Evolutionary conservation across 2,329 filamentous ascomycete species (phyloP).

Genomic region (Dothideomycetes sp.): DNA sequence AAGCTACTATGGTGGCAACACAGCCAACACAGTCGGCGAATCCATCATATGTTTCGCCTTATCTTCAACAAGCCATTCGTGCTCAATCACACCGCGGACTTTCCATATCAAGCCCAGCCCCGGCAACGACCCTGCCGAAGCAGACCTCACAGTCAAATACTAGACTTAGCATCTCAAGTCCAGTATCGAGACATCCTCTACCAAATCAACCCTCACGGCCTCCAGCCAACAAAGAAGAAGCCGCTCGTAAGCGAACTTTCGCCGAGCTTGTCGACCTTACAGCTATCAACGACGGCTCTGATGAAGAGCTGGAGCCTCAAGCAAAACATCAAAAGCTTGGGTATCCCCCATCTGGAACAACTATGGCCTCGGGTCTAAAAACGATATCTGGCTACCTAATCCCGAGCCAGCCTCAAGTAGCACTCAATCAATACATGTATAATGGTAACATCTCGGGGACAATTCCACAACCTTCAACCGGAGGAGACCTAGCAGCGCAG

Average conservation of each 20-base stretch:
- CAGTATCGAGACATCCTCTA: constrained; percentile 1
- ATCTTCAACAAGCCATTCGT: too few species aligned
- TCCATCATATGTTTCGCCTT: too few species aligned
- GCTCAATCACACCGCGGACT: too few species aligned
- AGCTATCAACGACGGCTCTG: constrained; percentile 26
- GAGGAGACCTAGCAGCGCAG: background rate
- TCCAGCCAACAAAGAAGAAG: constrained; percentile 39
- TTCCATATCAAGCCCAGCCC: too few species aligned
- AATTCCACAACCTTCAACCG: background rate
- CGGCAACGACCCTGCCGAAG: too few species aligned
- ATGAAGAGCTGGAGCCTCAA: constrained; percentile 32
- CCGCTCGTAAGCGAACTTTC: constrained; percentile 44
- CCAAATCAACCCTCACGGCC: constrained; percentile 12
- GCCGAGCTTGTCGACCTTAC: constrained; percentile 44
- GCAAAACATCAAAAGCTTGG: constrained; percentile 21
- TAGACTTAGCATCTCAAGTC: background rate
- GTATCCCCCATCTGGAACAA: background rate
- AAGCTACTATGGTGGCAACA: too few species aligned
- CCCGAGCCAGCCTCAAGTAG: too few species aligned
- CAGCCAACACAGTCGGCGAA: too few species aligned
- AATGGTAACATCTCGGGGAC: constrained; percentile 1
- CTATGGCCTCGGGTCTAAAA: too few species aligned
- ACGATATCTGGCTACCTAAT: too few species aligned
- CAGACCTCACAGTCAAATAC: too few species aligned
- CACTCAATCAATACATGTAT: constrained; percentile 4